A percentile compares a stretch with the other conserved stretches of the same genome.
Conservation (phyloP, 2,329 filamentous ascomycete genomes). For the Epichloe baconii region DNA sequence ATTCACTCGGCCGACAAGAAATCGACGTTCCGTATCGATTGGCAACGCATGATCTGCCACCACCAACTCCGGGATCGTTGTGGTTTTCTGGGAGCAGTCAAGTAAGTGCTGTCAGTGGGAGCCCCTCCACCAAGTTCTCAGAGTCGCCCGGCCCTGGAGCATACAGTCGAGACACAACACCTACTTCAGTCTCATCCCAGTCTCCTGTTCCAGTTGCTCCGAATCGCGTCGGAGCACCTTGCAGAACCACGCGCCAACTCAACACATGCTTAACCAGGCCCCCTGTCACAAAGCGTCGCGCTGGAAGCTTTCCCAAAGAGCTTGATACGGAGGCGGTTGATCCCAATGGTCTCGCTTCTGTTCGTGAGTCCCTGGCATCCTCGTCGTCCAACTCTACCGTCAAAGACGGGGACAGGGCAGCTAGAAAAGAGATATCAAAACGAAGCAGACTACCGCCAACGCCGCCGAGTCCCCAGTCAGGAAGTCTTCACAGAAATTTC, state of each 20-base stretch:
- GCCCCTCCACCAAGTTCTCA: conserved; percentile 63
- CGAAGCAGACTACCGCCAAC: conserved; percentile 30
- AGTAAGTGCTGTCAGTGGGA: conserved; percentile 48
- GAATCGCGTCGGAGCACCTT: conserved; percentile 28
- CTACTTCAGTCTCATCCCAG: conserved; percentile 64
- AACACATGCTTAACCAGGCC: conserved; percentile 45
- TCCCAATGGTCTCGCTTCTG: conserved; percentile 46
- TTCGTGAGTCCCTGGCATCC: conserved; percentile 57
- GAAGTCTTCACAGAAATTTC: conserved; percentile 46
- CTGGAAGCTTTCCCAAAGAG: conserved; percentile 41
- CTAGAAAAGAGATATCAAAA: conserved; percentile 28
- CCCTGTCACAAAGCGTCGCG: conserved; percentile 45
- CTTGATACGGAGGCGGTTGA: conserved; percentile 32
- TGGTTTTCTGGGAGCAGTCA: conserved; percentile 47
- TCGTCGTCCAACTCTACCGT: conserved; percentile 62
- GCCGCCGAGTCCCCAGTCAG: conserved; percentile 49
- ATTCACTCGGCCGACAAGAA: conserved; percentile 19
- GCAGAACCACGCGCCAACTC: conserved; percentile 33
- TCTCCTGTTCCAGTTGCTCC: conserved; percentile 49
- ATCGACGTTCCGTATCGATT: conserved; percentile 41
- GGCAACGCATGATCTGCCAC: conserved; percentile 52
- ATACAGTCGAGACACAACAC: conserved; percentile 67
- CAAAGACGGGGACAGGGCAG: conserved; percentile 32
- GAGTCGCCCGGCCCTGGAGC: conserved; percentile 55
- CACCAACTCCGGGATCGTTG: conserved; percentile 42